Evolutionary conservation across 495 filamentous ascomycete genomes (phyloP).

Genomic region (Lepraria neglecta): DNA sequence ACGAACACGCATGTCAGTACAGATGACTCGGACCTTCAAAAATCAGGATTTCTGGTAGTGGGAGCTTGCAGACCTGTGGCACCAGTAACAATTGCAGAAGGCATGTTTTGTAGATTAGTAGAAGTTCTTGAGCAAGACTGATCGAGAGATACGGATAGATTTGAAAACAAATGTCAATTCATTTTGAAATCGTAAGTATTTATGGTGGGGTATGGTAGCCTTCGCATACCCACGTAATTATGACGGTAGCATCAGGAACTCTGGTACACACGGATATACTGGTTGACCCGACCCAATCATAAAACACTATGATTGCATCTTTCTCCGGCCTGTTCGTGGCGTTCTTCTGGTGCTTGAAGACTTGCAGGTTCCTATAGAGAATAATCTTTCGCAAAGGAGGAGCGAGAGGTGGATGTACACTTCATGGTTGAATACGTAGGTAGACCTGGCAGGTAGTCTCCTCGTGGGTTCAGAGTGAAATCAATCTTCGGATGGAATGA

Average conservation of each 20-base stretch:
- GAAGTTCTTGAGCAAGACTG: neutral
- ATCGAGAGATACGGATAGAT: neutral
- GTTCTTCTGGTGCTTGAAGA: neutral
- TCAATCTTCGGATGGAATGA: slow-evolving; percentile 48
- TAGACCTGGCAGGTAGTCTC: slow-evolving; percentile 22
- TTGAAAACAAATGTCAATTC: neutral
- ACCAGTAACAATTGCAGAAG: slow-evolving; percentile 39
- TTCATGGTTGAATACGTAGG: slow-evolving; percentile 32
- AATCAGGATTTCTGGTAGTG: neutral
- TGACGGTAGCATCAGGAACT: neutral
- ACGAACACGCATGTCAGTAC: neutral
- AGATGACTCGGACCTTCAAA: neutral
- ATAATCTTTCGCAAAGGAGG: neutral
- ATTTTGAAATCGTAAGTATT: neutral
- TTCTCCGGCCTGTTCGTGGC: neutral
- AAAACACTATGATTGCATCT: neutral
- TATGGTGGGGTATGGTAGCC: neutral
- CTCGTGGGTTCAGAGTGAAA: slow-evolving; percentile 33
- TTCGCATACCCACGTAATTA: slow-evolving; percentile 11
- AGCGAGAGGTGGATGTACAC: slow-evolving; percentile 26
- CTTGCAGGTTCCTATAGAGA: neutral
- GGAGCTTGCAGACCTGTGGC: slow-evolving; percentile 34
- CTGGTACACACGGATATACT: neutral
- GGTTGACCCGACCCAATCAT: slow-evolving; percentile 2
- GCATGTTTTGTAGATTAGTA: slow-evolving; percentile 24